These are phyloP conservation scores for Prunella vulgaris DNA, from an alignment of 257 asterid genomes.

Conservation along the genomic window DNA sequence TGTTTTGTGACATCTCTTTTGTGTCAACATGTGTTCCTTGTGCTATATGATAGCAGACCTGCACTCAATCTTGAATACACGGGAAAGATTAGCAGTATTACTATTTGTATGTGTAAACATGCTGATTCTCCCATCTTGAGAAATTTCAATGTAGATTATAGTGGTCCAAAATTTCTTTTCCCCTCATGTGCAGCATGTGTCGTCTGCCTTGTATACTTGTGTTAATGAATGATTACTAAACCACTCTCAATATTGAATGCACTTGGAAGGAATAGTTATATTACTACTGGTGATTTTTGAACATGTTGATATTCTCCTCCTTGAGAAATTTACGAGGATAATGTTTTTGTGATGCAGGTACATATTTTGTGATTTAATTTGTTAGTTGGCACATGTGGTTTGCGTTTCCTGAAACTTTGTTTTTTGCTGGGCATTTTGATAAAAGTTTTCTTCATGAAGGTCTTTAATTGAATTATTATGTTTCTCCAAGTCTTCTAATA, in stretches of 20 bases:
- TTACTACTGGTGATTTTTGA: background rate
- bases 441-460: background rate
- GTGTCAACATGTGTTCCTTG: background rate
- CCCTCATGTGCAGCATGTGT: background rate
- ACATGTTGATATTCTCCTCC: background rate
- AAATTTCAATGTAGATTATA: background rate
- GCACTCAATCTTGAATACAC: slow-evolving; percentile 1
- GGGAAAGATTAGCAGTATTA: background rate
- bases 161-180: background rate
- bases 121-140: background rate
- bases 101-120: background rate
- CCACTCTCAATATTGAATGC: background rate
- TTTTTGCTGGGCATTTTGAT: background rate
- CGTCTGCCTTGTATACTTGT: background rate
- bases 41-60: background rate
- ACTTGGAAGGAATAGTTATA: background rate
- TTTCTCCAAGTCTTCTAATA: background rate
- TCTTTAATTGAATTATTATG: background rate
- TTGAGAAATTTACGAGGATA: background rate
- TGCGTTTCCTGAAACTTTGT: background rate
- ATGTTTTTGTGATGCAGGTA: background rate
- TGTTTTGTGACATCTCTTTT: background rate
- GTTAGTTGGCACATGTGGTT: background rate
- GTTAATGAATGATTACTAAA: background rate
- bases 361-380: background rate